Conservation (phyloP, 2,329 filamentous ascomycete genomes). For the Fusarium brevicatenulatum region DNA sequence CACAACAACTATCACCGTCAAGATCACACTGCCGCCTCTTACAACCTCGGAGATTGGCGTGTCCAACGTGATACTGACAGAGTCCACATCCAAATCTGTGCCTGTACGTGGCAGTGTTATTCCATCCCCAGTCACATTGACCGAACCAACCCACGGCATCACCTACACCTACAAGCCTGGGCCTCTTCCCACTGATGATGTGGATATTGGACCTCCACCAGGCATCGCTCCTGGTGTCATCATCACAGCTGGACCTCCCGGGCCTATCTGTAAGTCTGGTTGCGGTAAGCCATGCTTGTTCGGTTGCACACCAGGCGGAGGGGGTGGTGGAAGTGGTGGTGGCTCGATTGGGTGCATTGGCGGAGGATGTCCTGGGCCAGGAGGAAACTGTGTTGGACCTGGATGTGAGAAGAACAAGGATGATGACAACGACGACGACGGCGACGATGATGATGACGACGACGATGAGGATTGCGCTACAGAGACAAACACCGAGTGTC, state of each 20-base stretch:
- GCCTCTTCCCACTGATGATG: conserved; percentile 3
- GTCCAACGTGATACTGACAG: conserved; percentile 16
- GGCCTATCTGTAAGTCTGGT: conserved; percentile 10
- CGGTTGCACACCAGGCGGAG: neutral
- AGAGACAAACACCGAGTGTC: conserved; percentile 22
- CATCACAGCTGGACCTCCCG: conserved; percentile 2
- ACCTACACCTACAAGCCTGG: conserved; percentile 18
- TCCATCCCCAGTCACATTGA: conserved; percentile 10
- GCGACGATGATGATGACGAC: neutral
- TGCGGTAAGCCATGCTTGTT: conserved; percentile 14
- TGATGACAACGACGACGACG: neutral
- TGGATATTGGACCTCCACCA: conserved; percentile 11
- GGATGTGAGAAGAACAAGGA: conserved; percentile 5
- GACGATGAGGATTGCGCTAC: conserved; percentile 19
- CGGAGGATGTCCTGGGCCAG: conserved; percentile 6
- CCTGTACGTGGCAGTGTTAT: conserved; percentile 12
- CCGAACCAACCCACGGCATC: conserved; percentile 13
- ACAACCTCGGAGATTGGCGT: conserved; percentile 16
- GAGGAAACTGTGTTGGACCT: conserved; percentile 10
- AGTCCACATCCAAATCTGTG: conserved; percentile 1
- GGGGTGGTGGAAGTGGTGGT: conserved; percentile 9
- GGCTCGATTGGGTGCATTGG: conserved; percentile 7
- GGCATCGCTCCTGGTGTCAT: conserved; percentile 9
- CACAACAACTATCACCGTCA: conserved; percentile 23
- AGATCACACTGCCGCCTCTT: conserved; percentile 14